These are phyloP conservation scores for Emergomyces orientalis DNA, from an alignment of 2,329 filamentous ascomycete species.

Conservation along the genomic window DNA sequence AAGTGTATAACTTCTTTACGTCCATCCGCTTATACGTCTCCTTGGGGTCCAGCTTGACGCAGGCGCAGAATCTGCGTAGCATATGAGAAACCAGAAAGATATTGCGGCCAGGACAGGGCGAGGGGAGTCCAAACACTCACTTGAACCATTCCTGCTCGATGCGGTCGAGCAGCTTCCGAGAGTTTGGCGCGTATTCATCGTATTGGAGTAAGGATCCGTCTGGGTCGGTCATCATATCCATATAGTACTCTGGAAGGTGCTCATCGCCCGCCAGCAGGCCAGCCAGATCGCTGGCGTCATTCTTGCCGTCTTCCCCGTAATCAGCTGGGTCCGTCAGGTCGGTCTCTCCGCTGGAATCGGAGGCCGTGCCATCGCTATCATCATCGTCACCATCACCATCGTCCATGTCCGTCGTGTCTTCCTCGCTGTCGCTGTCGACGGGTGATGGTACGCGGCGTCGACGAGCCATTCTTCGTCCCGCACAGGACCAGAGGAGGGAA, in stretches of 20 bases:
- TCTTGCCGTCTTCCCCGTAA: conserved; percentile 8
- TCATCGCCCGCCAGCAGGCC: conserved; percentile 6
- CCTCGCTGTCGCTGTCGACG: background rate
- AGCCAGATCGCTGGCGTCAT: conserved; percentile 8
- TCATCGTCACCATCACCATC: background rate
- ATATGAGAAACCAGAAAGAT: background rate
- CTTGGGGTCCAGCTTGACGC: background rate
- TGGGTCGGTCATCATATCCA: background rate
- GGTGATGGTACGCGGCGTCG: background rate
- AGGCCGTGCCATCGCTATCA: background rate
- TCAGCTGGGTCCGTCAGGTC: conserved; percentile 7
- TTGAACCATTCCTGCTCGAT: conserved; percentile 6
- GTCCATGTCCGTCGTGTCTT: background rate
- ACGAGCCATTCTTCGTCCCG: background rate
- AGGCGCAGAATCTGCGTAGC: background rate
- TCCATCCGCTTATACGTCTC: background rate
- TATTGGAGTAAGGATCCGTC: background rate
- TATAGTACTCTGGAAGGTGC: conserved; percentile 6
- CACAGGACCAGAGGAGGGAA: background rate
- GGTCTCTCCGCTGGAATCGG: background rate
- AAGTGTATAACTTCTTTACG: background rate
- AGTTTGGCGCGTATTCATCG: conserved; percentile 2
- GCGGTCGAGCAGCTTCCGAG: conserved; percentile 6
- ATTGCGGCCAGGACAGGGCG: no score
- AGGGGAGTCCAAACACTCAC: conserved; percentile 2